Percentiles rank a stretch among this genome's conserved stretches.
phyloP scores from a whole-genome alignment of 2,329 filamentous ascomycete species.

The Trichoderma sp. region DNA sequence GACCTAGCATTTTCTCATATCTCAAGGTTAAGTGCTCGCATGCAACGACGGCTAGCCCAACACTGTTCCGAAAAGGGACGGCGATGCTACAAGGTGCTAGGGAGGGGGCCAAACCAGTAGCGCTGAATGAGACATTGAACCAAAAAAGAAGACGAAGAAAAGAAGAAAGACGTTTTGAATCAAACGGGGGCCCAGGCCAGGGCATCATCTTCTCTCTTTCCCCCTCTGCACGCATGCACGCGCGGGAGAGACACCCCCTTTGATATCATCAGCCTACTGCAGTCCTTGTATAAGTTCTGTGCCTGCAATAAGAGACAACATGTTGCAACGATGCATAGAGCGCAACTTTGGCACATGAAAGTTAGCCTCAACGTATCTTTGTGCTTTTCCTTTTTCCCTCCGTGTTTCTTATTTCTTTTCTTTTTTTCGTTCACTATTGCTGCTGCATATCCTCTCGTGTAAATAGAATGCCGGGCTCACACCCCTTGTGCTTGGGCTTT shows the following conservation, averaged over 20 bases:
- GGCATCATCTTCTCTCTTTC: neutral
- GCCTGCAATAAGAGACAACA: too few relatives aligned
- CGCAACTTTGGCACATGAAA: neutral
- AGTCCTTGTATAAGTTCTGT: neutral
- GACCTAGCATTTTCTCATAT: neutral
- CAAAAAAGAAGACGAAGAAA: neutral
- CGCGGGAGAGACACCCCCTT: neutral
- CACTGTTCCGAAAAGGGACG: neutral
- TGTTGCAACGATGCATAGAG: neutral
- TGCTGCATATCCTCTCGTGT: neutral
- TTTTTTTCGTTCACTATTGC: neutral
- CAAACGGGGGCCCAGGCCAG: neutral
- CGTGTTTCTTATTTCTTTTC: neutral
- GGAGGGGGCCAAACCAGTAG: neutral
- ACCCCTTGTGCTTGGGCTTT: neutral
- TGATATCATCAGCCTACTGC: neutral
- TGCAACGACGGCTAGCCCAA: neutral
- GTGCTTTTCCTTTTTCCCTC: neutral
- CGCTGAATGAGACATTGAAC: neutral
- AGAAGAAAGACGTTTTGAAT: neutral
- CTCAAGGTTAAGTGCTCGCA: slow-evolving; percentile 14
- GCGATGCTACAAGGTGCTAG: neutral
- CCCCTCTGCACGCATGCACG: neutral
- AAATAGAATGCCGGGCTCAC: neutral
- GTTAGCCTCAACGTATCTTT: neutral